A percentile compares a stretch with the other conserved stretches of the same genome.
Evolutionary conservation across 441 rosid species (phyloP).

Genomic region (Isatis lusitanica): DNA sequence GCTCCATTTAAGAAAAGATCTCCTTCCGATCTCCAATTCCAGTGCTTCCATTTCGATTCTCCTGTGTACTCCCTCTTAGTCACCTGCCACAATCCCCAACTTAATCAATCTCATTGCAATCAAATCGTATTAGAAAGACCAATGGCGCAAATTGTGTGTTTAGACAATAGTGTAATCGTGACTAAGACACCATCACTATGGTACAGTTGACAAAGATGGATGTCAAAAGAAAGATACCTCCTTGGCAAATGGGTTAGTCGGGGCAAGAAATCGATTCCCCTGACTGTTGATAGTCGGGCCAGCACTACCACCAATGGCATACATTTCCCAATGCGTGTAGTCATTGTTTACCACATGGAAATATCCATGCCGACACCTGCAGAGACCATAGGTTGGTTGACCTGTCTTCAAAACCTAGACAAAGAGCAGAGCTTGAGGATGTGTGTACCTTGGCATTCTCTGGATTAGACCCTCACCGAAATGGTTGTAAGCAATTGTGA

Average conservation of each 20-base stretch:
- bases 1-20: conserved; percentile 43
- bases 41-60: conserved; percentile 31
- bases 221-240: conserved; percentile 41
- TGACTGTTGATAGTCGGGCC: conserved; percentile 55
- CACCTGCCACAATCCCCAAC: background rate
- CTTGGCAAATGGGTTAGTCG: conserved; percentile 46
- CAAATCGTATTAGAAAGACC: background rate
- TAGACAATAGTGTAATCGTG: background rate
- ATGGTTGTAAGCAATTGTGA: conserved; percentile 60
- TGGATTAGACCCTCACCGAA: conserved; percentile 59
- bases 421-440: background rate
- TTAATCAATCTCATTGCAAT: conserved; percentile 11
- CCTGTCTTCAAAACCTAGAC: background rate
- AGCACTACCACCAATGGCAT: conserved; percentile 63
- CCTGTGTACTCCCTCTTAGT: conserved; percentile 20
- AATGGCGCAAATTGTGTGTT: background rate
- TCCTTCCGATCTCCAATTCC: conserved; percentile 48
- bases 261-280: conserved; percentile 56
- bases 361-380: conserved; percentile 56
- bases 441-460: conserved; percentile 54
- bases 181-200: too few relatives aligned
- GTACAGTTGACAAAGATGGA: too few relatives aligned
- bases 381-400: background rate
- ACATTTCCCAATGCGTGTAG: conserved; percentile 65
- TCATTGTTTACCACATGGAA: conserved; percentile 61